Conservation (phyloP, 2,329 filamentous ascomycete genomes). For the Aureobasidium sp. region DNA sequence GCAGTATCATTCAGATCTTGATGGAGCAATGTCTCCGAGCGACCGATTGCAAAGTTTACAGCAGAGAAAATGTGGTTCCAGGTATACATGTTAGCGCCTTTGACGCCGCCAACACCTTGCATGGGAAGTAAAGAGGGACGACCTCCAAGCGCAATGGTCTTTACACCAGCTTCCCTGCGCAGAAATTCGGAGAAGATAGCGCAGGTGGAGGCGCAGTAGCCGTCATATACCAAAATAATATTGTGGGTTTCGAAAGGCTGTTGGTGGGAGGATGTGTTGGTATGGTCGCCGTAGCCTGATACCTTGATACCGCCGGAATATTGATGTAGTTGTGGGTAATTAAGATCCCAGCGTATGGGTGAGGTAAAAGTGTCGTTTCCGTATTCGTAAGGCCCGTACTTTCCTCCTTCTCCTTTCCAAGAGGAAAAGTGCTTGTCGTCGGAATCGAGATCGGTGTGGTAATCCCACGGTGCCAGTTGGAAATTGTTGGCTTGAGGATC, state of each 20-base stretch:
- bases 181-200: conserved; percentile 38
- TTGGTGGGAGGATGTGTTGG: conserved; percentile 35
- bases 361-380: conserved; percentile 48
- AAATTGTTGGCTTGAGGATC: conserved; percentile 30
- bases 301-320: conserved; percentile 29
- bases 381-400: conserved; percentile 33
- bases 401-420: conserved; percentile 39
- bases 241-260: conserved; percentile 49
- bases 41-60: conserved; percentile 18
- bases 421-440: conserved; percentile 41
- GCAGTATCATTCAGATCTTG: conserved; percentile 18
- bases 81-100: conserved; percentile 29
- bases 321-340: conserved; percentile 31
- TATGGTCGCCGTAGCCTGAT: conserved; percentile 40
- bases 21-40: neutral
- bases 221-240: conserved; percentile 43
- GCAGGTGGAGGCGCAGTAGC: conserved; percentile 38
- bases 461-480: conserved; percentile 35
- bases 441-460: conserved; percentile 36
- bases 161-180: conserved; percentile 34
- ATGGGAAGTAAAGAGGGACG: conserved; percentile 32
- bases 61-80: conserved; percentile 18
- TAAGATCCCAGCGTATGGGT: conserved; percentile 45
- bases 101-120: conserved; percentile 37
- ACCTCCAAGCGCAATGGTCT: conserved; percentile 35